These are phyloP conservation scores for Dissophora globulifera DNA, from an alignment of 192 early-diverging fungal genomes.

Conservation along the genomic window DNA sequence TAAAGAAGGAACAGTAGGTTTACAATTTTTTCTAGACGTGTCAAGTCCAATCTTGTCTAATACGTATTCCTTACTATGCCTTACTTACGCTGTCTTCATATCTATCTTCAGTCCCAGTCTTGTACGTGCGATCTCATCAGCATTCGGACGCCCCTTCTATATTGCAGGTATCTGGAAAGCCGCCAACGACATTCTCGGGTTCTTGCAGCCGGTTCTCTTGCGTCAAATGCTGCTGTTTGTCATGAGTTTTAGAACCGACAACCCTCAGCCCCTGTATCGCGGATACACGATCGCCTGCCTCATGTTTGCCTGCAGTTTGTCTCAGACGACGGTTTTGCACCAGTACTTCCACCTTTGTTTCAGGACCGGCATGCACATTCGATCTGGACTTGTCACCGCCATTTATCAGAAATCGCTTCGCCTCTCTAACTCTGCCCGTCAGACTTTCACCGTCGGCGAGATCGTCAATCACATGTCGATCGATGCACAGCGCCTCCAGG, in stretches of 20 bases:
- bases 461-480: slow-evolving; percentile 74
- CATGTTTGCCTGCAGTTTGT: slow-evolving; percentile 80
- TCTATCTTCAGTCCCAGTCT: slow-evolving; percentile 83
- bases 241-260: slow-evolving; percentile 64
- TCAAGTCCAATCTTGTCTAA: neutral
- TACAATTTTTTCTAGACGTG: neutral
- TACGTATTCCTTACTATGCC: neutral
- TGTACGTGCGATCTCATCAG: slow-evolving; percentile 64
- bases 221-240: slow-evolving; percentile 74
- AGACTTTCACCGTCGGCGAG: slow-evolving; percentile 73
- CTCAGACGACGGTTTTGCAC: slow-evolving; percentile 85
- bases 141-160: slow-evolving; percentile 73
- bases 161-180: slow-evolving; percentile 84
- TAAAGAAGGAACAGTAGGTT: slow-evolving; percentile 59
- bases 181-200: slow-evolving; percentile 77
- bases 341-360: slow-evolving; percentile 91
- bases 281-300: slow-evolving; percentile 85
- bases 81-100: slow-evolving; percentile 27
- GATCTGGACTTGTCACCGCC: slow-evolving; percentile 79
- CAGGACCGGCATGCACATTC: slow-evolving; percentile 77
- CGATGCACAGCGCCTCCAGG: slow-evolving; percentile 71
- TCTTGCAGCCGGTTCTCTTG: slow-evolving; percentile 85
- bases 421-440: slow-evolving; percentile 82
- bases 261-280: slow-evolving; percentile 70
- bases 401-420: slow-evolving; percentile 88